Percentiles rank a stretch among this genome's conserved stretches.
Evolutionary conservation across 257 asterid species (phyloP).

Genomic region (Capsicum rhomboideum): DNA sequence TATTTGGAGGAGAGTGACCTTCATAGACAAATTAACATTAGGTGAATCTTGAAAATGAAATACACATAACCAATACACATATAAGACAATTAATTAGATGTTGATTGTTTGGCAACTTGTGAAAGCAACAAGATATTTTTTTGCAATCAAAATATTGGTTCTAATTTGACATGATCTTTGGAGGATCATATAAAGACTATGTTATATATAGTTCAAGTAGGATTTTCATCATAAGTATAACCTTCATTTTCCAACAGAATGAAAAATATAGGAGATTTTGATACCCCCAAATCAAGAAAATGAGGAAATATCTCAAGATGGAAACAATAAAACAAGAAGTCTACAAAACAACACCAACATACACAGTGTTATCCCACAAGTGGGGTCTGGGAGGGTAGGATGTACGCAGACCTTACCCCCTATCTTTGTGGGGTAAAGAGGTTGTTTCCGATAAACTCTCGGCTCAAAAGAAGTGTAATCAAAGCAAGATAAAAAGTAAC

Average conservation of each 20-base stretch:
- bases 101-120: neutral
- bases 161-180: neutral
- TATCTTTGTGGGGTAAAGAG: too few relatives aligned
- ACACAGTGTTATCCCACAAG: neutral
- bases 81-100: neutral
- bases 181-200: neutral
- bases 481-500: neutral
- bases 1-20: slow-evolving; percentile 13
- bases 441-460: too few relatives aligned
- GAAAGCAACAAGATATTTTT: too few relatives aligned
- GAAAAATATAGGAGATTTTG: neutral
- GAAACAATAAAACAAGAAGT: too few relatives aligned
- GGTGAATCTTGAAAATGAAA: neutral
- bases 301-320: neutral
- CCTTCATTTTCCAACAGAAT: neutral
- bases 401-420: neutral
- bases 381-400: neutral
- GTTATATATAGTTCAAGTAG: neutral
- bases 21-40: neutral
- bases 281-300: neutral
- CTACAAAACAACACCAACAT: neutral
- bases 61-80: neutral
- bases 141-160: neutral
- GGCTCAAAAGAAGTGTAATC: too few relatives aligned
- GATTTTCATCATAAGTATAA: neutral